A percentile compares a stretch with the other conserved stretches of the same genome.
phyloP scores from a whole-genome alignment of 2,329 filamentous ascomycete species.

The Colletotrichum ledebouriae region DNA sequence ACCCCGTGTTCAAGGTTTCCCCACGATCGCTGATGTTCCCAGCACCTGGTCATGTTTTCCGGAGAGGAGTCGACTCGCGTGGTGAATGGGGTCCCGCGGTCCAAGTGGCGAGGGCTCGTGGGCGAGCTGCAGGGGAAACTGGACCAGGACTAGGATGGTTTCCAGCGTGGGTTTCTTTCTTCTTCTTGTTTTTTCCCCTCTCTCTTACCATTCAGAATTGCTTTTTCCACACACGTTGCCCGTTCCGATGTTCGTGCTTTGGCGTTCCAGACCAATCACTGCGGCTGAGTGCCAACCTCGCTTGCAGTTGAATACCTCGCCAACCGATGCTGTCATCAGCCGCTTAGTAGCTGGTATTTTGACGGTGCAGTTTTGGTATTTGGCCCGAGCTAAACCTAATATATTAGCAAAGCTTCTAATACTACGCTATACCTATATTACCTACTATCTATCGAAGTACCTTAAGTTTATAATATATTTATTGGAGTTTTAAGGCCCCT shows the following conservation, averaged over 20 bases:
- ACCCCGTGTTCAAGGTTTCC: slow-evolving; percentile 18
- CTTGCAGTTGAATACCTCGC: slow-evolving; percentile 3
- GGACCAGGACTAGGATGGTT: not conserved
- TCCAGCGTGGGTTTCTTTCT: not conserved
- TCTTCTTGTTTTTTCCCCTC: not conserved
- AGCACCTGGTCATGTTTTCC: not conserved
- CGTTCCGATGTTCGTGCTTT: slow-evolving; percentile 11
- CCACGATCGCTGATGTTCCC: slow-evolving; percentile 1
- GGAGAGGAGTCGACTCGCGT: not conserved
- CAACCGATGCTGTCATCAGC: slow-evolving; percentile 16
- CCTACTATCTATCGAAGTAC: no score
- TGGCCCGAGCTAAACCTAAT: no score
- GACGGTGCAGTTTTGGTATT: no score
- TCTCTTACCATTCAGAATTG: slow-evolving; percentile 5
- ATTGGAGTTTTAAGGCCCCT: no score
- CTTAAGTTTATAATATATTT: no score
- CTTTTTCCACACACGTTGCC: slow-evolving; percentile 24
- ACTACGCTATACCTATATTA: no score
- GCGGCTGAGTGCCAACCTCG: not conserved
- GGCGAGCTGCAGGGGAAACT: slow-evolving; percentile 6
- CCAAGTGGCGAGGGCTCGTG: slow-evolving; percentile 1
- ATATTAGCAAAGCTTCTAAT: no score
- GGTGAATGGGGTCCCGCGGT: not conserved
- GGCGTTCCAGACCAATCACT: slow-evolving; percentile 21
- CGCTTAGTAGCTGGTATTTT: no score